Evolutionary conservation across 108 stramenopile species (phyloP).

Genomic region (Pseudonitzschia multistriata): DNA sequence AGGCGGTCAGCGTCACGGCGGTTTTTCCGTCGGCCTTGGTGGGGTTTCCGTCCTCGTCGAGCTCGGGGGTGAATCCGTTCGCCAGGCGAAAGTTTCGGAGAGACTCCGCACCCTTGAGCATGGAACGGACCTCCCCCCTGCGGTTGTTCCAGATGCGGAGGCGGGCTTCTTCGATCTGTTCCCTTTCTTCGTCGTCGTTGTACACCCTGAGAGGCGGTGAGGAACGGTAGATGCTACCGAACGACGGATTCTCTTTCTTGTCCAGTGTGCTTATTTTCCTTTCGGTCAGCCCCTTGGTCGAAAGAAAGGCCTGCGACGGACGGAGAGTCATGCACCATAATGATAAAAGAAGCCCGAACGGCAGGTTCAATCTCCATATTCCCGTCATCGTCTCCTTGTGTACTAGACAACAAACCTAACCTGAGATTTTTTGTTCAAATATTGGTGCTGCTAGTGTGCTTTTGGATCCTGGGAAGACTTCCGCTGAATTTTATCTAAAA

Average conservation of each 20-base stretch:
- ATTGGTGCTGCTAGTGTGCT: no score
- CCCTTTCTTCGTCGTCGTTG: conserved; percentile 34
- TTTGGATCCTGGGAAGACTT: no score
- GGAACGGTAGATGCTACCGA: background rate
- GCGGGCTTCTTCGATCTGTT: conserved; percentile 58
- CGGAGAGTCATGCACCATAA: background rate
- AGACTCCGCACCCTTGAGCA: conserved; percentile 58
- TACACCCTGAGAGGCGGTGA: background rate
- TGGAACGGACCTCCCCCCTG: conserved; percentile 57
- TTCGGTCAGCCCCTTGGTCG: background rate
- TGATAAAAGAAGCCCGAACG: background rate
- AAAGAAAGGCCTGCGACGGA: background rate
- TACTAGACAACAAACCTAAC: background rate
- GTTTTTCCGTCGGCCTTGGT: conserved; percentile 63
- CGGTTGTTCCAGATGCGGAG: conserved; percentile 51
- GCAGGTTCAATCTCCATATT: background rate
- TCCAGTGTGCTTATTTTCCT: background rate
- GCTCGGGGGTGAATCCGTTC: conserved; percentile 51
- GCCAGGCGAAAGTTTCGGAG: conserved; percentile 48
- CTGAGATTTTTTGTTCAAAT: no score
- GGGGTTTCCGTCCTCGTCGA: conserved; percentile 61
- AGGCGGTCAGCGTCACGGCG: conserved; percentile 76
- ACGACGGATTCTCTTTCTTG: background rate
- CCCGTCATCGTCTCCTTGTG: background rate
- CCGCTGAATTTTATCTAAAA: no score